Conservation (phyloP, 2,329 filamentous ascomycete species). For the Paracorniculantispora psalliotae region DNA sequence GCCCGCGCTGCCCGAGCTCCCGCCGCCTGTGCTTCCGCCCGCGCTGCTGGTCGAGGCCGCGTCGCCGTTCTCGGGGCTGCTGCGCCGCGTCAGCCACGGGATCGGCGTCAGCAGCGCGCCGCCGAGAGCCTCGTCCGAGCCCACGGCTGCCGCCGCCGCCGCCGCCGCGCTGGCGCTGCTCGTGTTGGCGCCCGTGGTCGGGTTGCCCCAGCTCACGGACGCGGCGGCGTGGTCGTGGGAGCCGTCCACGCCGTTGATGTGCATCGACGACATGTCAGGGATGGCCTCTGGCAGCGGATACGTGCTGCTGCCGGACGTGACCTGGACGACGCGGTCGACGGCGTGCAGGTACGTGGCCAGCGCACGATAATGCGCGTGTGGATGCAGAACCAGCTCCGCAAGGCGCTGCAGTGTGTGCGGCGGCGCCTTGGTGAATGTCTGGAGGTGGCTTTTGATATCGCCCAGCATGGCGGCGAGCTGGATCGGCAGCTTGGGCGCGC, state of each 20-base stretch:
- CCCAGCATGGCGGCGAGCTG: conserved; percentile 59
- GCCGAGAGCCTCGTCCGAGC: conserved; percentile 82
- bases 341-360: conserved; percentile 84
- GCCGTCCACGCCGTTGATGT: conserved; percentile 59
- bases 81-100: conserved; percentile 65
- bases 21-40: conserved; percentile 8
- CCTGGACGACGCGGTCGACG: conserved; percentile 82
- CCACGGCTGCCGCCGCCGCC: conserved; percentile 46
- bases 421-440: conserved; percentile 66
- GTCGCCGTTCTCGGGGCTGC: conserved; percentile 27
- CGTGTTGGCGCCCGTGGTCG: conserved; percentile 25
- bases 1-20: conserved; percentile 19
- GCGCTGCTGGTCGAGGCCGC: conserved; percentile 16
- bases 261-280: conserved; percentile 51
- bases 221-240: conserved; percentile 32
- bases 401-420: conserved; percentile 92
- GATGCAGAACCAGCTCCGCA: conserved; percentile 75
- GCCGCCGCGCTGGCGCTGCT: neutral
- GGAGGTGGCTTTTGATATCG: conserved; percentile 58
- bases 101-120: conserved; percentile 92
- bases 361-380: conserved; percentile 73
- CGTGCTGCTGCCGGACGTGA: conserved; percentile 73
- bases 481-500: conserved; percentile 47
- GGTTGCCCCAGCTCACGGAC: conserved; percentile 43
- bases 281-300: conserved; percentile 76